These are phyloP conservation scores for Capillidium rhysosporum DNA, from an alignment of 371 early-diverging fungal genomes.

Conservation along the genomic window DNA sequence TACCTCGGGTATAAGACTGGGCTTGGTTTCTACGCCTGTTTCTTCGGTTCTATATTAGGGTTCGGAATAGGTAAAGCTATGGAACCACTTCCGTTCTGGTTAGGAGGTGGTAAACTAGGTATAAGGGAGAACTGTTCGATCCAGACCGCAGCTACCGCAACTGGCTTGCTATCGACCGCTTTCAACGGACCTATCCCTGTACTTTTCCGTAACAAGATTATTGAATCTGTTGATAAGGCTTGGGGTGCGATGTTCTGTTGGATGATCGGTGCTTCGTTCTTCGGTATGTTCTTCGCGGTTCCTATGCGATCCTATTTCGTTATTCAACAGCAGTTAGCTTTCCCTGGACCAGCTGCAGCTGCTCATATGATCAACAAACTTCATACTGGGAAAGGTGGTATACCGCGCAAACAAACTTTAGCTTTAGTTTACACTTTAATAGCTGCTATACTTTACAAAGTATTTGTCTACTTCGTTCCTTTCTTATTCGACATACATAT, in stretches of 20 bases:
- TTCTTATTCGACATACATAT: slow-evolving; percentile 31
- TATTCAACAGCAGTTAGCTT: slow-evolving; percentile 40
- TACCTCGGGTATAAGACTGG: slow-evolving; percentile 27
- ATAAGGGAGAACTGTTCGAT: slow-evolving; percentile 45
- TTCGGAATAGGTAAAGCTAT: slow-evolving; percentile 42
- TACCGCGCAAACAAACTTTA: slow-evolving; percentile 14
- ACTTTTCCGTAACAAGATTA: slow-evolving; percentile 36
- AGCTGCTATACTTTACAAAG: slow-evolving; percentile 20
- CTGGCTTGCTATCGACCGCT: slow-evolving; percentile 42
- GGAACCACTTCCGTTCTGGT: slow-evolving; percentile 19
- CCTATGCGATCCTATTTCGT: slow-evolving; percentile 49
- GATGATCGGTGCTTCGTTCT: slow-evolving; percentile 36
- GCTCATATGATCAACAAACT: slow-evolving; percentile 41
- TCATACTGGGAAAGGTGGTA: slow-evolving; percentile 22
- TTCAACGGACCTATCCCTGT: slow-evolving; percentile 49
- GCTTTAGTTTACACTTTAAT: slow-evolving; percentile 10
- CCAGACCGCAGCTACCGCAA: slow-evolving; percentile 46
- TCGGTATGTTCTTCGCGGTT: slow-evolving; percentile 52
- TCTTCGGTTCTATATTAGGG: slow-evolving; percentile 49
- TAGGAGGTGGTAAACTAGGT: slow-evolving; percentile 40
- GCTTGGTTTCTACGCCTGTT: slow-evolving; percentile 22
- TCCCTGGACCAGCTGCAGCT: slow-evolving; percentile 47
- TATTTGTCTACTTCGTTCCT: slow-evolving; percentile 32
- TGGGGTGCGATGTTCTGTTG: slow-evolving; percentile 26
- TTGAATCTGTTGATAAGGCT: slow-evolving; percentile 20